Evolutionary conservation across 352 stramenopile species (phyloP).

Genomic region (Detonula confervacea): DNA sequence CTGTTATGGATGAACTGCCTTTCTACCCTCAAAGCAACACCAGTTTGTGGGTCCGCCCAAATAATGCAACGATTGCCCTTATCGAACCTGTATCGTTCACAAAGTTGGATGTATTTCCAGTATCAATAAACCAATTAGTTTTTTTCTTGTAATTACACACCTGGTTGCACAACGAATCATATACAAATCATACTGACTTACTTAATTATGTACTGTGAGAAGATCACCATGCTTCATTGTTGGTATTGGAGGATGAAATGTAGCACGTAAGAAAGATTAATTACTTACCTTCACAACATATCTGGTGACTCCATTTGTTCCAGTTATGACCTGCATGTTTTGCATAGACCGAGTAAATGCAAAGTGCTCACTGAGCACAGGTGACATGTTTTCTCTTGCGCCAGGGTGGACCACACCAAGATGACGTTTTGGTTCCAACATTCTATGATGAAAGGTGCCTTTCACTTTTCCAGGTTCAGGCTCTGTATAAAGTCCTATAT

Average conservation of each 20-base stretch:
- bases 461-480: neutral
- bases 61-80: neutral
- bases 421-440: slow-evolving; percentile 4
- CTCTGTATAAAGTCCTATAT: neutral
- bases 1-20: slow-evolving; percentile 43
- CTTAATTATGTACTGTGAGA: neutral
- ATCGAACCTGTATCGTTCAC: neutral
- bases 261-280: too few relatives aligned
- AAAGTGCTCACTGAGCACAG: neutral
- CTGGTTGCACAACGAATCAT: neutral
- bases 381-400: slow-evolving; percentile 10
- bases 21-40: slow-evolving; percentile 18
- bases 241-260: too few relatives aligned
- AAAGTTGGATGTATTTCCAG: neutral
- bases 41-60: neutral
- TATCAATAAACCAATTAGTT: neutral
- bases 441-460: neutral
- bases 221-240: neutral
- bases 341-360: slow-evolving; percentile 6
- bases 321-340: slow-evolving; percentile 7
- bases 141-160: neutral
- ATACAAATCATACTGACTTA: neutral
- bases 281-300: slow-evolving; percentile 15
- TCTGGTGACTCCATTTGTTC: neutral
- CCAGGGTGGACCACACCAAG: neutral